Base-by-base conservation (phyloP, 1,139 yeast genomes). In the Candida sanyaensis region DNA sequence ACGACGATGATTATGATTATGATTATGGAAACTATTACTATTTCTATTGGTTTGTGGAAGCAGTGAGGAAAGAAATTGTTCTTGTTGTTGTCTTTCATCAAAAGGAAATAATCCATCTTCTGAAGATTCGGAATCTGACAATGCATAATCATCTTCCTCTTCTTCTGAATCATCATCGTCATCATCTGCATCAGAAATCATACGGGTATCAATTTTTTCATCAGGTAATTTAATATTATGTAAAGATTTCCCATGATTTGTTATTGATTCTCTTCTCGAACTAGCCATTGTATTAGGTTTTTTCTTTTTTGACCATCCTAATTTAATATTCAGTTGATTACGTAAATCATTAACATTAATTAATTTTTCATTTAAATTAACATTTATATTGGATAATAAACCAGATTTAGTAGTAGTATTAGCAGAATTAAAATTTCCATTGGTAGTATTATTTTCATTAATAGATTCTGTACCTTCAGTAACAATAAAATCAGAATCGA, bases 191-290 rank as follows among this genome's bases (percentile, higher is more conserved):
- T 74, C 79, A 43, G 69, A 69, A 34, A 68, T 71, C 39, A 73
- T 66, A n/a, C 75, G 76, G 45, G 61, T 61, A 43, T 61, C 57
- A 42, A 53, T 54, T 2, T 48, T 55, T 51, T 73, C 79, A 44
- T 56, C 60, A 48, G 85, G 85, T 6, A 81, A 60, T 50, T 67
- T 72, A 26, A 75, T 56, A 54, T 71, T 73, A 60, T 80, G 84
- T 39, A 75, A 62, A 54, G 78, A 81, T 26, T 71, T 65, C 41
- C 63, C 64, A 32, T 71, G 64, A 55, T 71, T 75, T 26, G 86
- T 79, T 45, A 84, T 83, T 26, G 84, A 77, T 55, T 81, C 86
- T 52, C 88, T 68, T 58, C 84, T 61, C 38, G 62, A 43, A 17
- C 23, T 47, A 13, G 39, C 17, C 30, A 36, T 11, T 8, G 17